Evolutionary conservation across 2,329 filamentous ascomycete species (phyloP), one percentile per base, ranked within the genome.

Genomic region (Phialemoniopsis sp.): DNA sequence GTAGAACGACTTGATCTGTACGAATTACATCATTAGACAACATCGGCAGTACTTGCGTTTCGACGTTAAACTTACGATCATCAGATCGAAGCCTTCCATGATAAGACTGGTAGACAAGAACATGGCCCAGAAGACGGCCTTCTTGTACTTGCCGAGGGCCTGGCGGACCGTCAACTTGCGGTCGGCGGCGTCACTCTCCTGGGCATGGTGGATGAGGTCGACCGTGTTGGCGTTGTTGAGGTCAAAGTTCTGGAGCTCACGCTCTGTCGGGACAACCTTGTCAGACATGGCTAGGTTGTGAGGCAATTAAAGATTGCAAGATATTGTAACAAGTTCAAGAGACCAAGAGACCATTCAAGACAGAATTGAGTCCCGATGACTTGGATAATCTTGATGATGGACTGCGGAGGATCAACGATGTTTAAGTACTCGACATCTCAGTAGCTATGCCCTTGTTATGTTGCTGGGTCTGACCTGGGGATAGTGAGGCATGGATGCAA

Each of bases 21-120:
- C 16, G 12, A 34, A 10, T 36, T 31, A 16, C 15, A 19, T 29
- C 18, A 33, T 5, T 6, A 3, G 9, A 9, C 13, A 12, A 12
- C 13, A 12, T 13, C 7, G 17, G 17, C 14, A 9, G 13, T 29
- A 32, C 12, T 17, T 21, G 28, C 29, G 7, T 10, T 16, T 13
- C 6, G 16, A 15, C 14, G n/a, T 26, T 14, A 52, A 52, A 31
- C 52, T 51, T 34, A 67, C 54, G 15, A 68, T 52, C 4, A 59
- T 62, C 4, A 62, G 46, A 40, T 67, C 64, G 31, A 65, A 56
- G 1, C 52, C 52, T 26, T 55, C 52, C n/a, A n/a, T n/a, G n/a
- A n/a, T n/a, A n/a, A n/a, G n/a, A n/a, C 55, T 47, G n/a, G 40
- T 46, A 5, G 53, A 57, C 15, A 56, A 31, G 16, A 57, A 47